Evolutionary conservation across 306 rosid genomes (phyloP).

Genomic region (Lotus japonicus): DNA sequence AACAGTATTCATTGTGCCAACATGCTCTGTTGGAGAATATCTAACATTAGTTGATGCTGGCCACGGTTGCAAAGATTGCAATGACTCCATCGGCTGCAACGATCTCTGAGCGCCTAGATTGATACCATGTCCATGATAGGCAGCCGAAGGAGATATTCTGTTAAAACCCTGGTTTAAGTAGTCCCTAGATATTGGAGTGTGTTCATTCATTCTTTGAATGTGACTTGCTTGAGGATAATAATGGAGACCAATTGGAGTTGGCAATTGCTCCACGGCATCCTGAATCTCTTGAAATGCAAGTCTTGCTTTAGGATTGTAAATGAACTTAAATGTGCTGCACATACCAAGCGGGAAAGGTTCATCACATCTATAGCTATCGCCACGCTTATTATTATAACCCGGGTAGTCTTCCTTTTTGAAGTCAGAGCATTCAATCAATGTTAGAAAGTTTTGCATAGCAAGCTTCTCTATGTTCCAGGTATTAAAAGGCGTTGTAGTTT

Average conservation of each 20-base stretch:
- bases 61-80: background rate
- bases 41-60: background rate
- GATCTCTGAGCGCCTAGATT: background rate
- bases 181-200: background rate
- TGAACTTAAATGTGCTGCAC: slow-evolving; percentile 50
- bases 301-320: background rate
- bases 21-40: no score
- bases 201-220: background rate
- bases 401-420: slow-evolving; percentile 49
- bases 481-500: slow-evolving; percentile 32
- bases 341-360: slow-evolving; percentile 42
- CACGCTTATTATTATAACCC: slow-evolving; percentile 49
- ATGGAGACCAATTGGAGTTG: background rate
- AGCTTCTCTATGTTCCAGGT: slow-evolving; percentile 34
- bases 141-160: no score
- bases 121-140: no score
- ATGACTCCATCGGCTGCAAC: background rate
- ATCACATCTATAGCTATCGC: slow-evolving; percentile 43
- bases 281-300: background rate
- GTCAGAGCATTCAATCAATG: slow-evolving; percentile 19
- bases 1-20: no score
- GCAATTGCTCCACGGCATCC: background rate
- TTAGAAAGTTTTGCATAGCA: slow-evolving; percentile 22
- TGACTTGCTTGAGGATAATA: slow-evolving; percentile 9
- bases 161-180: background rate